Percentiles rank a stretch among this genome's conserved stretches.
These are phyloP conservation scores for Blastobotrys peoriensis DNA, from an alignment of 805 yeast species.

Conservation along the genomic window DNA sequence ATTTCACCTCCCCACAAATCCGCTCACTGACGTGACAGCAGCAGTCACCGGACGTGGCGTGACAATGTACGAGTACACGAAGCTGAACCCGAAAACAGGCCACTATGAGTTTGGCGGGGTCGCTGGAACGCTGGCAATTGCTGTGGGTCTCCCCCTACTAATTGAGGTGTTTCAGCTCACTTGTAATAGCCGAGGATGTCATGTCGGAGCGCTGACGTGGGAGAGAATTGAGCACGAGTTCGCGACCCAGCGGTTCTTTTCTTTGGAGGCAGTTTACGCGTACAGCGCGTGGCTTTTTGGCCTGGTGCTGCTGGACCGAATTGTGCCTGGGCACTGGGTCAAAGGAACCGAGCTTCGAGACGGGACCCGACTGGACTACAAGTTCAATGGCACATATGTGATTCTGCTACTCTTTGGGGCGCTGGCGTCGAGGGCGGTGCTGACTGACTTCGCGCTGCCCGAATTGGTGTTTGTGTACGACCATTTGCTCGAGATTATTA, in stretches of 20 bases:
- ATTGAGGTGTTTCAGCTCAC: conserved; percentile 53
- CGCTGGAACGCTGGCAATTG: conserved; percentile 62
- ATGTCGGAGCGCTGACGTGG: conserved; percentile 18
- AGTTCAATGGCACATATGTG: conserved; percentile 72
- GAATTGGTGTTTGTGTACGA: conserved; percentile 73
- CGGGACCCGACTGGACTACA: conserved; percentile 62
- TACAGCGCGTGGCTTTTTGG: conserved; percentile 69
- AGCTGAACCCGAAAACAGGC: conserved; percentile 61
- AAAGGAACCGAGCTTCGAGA: conserved; percentile 72
- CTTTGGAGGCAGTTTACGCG: conserved; percentile 47
- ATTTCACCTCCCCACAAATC: too few species aligned
- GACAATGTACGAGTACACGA: not conserved
- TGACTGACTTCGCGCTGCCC: conserved; percentile 55
- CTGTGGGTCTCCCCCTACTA: conserved; percentile 61
- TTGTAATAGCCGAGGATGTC: conserved; percentile 46
- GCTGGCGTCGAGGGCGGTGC: conserved; percentile 47
- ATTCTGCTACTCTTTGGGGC: conserved; percentile 34
- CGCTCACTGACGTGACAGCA: too few species aligned
- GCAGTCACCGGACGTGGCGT: too few species aligned
- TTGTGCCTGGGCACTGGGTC: conserved; percentile 58
- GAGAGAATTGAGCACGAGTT: conserved; percentile 15
- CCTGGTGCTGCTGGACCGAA: conserved; percentile 55
- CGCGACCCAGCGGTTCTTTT: conserved; percentile 17
- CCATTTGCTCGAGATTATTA: conserved; percentile 58
- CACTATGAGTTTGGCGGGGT: conserved; percentile 74